Evolutionary conservation across 177 flowering plant species (phyloP).

Genomic region (Vitis hybrid): DNA sequence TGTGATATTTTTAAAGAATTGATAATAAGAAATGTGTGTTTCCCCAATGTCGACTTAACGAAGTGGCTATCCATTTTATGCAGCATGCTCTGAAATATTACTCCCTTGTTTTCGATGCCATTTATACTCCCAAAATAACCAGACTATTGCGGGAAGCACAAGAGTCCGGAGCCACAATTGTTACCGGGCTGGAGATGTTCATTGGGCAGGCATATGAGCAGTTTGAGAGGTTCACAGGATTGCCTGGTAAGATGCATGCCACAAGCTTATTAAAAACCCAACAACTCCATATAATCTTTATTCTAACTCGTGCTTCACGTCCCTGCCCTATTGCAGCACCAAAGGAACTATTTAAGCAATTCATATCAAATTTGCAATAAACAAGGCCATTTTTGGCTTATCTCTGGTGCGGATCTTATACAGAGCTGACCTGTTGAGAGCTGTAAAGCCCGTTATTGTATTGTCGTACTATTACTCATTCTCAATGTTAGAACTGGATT

Average conservation of each 20-base stretch:
- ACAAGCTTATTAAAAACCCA: background rate
- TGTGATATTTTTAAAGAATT: no score
- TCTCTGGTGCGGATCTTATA: background rate
- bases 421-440: background rate
- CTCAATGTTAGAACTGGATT: background rate
- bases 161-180: conserved; percentile 68
- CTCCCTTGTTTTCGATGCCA: conserved; percentile 83
- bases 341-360: conserved; percentile 59
- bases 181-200: conserved; percentile 89
- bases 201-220: conserved; percentile 90
- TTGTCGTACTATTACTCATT: background rate
- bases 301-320: background rate
- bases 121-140: conserved; percentile 92
- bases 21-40: no score
- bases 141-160: conserved; percentile 80
- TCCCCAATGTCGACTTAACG: background rate
- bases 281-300: background rate
- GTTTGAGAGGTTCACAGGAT: conserved; percentile 80
- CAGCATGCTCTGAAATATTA: conserved; percentile 37
- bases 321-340: conserved; percentile 57
- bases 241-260: conserved; percentile 61
- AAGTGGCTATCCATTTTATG: conserved; percentile 4
- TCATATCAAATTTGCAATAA: conserved; percentile 31
- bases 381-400: background rate
- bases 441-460: background rate